Conservation (phyloP, 139 green algal genomes). For the Ulvella scutata region DNA sequence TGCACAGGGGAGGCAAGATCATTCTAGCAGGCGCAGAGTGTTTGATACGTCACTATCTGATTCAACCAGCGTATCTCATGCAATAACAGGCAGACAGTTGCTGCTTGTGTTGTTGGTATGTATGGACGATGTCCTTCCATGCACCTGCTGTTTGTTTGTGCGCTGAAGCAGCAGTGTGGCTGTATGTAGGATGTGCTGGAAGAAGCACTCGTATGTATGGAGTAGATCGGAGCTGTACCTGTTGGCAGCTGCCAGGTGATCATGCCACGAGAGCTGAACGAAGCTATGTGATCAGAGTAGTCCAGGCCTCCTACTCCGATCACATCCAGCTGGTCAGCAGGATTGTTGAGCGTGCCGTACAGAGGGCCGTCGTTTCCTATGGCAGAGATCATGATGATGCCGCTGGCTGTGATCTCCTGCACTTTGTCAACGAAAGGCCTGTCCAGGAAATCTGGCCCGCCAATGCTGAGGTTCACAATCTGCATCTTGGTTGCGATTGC, state of each 20-base stretch:
- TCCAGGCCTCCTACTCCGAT: slow-evolving; percentile 96
- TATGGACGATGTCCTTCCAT: neutral
- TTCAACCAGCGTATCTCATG: too few relatives aligned
- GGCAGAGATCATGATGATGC: slow-evolving; percentile 86
- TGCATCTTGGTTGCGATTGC: slow-evolving; percentile 75
- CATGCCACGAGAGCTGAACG: slow-evolving; percentile 90
- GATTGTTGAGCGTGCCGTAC: slow-evolving; percentile 98
- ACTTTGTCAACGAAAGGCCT: slow-evolving; percentile 98
- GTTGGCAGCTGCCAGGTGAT: slow-evolving; percentile 88
- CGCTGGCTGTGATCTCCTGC: slow-evolving; percentile 72
- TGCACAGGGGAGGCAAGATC: too few relatives aligned
- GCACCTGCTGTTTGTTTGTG: neutral
- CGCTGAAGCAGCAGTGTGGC: too few relatives aligned
- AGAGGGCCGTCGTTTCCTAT: slow-evolving; percentile 95
- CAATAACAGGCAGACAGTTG: too few relatives aligned
- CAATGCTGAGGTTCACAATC: slow-evolving; percentile 96
- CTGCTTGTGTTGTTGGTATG: too few relatives aligned
- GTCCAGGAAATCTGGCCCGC: slow-evolving; percentile 94
- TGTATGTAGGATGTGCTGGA: neutral
- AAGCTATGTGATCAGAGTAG: slow-evolving; percentile 66
- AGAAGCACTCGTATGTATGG: too few relatives aligned
- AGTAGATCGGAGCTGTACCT: slow-evolving; percentile 12
- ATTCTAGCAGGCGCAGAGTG: too few relatives aligned
- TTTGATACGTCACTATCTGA: too few relatives aligned
- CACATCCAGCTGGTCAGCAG: slow-evolving; percentile 90